phyloP scores from a whole-genome alignment of 768 basidiomycete species.

The Candolleomyces eurysporus region DNA sequence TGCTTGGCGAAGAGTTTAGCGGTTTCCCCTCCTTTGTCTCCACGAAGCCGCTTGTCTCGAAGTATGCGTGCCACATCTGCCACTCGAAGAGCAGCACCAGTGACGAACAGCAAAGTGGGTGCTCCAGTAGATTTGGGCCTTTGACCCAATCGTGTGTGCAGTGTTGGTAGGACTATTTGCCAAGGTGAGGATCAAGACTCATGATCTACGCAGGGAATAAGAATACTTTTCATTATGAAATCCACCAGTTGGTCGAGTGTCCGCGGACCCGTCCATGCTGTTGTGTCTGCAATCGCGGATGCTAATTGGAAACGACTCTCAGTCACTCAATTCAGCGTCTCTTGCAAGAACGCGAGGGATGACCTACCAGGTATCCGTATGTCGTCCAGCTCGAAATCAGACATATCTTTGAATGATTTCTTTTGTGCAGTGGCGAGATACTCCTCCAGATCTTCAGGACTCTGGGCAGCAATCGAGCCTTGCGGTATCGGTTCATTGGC shows the following conservation, averaged over 20 bases:
- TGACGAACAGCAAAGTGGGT: constrained; percentile 82
- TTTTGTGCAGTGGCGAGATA: constrained; percentile 67
- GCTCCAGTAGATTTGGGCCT: constrained; percentile 76
- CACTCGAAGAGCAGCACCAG: constrained; percentile 90
- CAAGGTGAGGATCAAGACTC: background rate
- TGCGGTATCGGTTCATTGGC: constrained; percentile 30
- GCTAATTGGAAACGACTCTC: constrained; percentile 45
- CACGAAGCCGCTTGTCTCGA: constrained; percentile 64
- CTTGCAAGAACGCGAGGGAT: background rate
- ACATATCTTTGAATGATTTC: constrained; percentile 66
- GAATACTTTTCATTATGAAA: constrained; percentile 73
- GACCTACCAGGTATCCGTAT: constrained; percentile 73
- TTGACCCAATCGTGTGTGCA: constrained; percentile 72
- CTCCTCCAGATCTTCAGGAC: constrained; percentile 55
- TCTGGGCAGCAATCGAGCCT: constrained; percentile 53
- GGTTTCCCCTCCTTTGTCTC: constrained; percentile 86
- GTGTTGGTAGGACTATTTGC: constrained; percentile 58
- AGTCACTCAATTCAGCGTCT: constrained; percentile 5
- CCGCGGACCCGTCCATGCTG: constrained; percentile 66
- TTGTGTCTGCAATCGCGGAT: constrained; percentile 72
- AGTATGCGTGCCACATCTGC: constrained; percentile 79
- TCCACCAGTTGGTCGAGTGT: constrained; percentile 68
- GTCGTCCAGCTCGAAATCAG: constrained; percentile 78
- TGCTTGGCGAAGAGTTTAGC: constrained; percentile 97
- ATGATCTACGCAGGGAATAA: constrained; percentile 1